Conservation (phyloP, 495 filamentous ascomycete genomes). For the Penicillium pulvis region DNA sequence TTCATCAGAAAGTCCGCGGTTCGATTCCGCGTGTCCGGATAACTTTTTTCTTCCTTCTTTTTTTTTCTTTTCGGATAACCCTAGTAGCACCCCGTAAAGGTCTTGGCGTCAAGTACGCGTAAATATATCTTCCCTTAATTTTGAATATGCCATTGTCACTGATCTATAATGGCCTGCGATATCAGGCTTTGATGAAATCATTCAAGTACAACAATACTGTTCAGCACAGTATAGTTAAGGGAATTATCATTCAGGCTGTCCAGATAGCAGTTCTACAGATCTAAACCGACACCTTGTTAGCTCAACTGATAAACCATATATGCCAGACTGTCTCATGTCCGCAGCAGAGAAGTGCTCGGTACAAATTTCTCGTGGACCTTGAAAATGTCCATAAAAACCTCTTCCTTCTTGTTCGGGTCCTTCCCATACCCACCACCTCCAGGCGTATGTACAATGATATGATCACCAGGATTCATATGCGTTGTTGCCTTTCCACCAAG, state of each 20-base stretch:
- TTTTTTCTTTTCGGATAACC: not conserved
- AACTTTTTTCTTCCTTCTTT: not conserved
- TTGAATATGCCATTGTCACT: too few species aligned
- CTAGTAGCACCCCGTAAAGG: too few species aligned
- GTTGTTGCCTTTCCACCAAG: slow-evolving; percentile 85
- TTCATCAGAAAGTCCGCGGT: slow-evolving; percentile 8
- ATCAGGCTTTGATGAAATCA: too few species aligned
- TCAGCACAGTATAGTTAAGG: too few species aligned
- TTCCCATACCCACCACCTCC: slow-evolving; percentile 49
- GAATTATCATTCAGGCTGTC: too few species aligned
- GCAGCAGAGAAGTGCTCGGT: slow-evolving; percentile 3
- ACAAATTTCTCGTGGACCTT: slow-evolving; percentile 12
- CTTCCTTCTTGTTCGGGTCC: slow-evolving; percentile 6
- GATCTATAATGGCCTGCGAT: too few species aligned
- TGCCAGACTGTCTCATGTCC: slow-evolving; percentile 7
- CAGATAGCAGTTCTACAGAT: too few species aligned
- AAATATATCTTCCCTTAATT: too few species aligned
- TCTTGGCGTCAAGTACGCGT: too few species aligned
- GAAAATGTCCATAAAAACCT: slow-evolving; percentile 12
- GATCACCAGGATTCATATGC: slow-evolving; percentile 74
- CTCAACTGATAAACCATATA: too few species aligned
- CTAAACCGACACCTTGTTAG: too few species aligned
- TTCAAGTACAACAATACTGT: too few species aligned
- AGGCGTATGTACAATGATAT: slow-evolving; percentile 65
- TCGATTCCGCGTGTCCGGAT: slow-evolving; percentile 7